Evolutionary conservation across 2,329 filamentous ascomycete genomes (phyloP).

Genomic region (Paracoccidioides brasiliensis): DNA sequence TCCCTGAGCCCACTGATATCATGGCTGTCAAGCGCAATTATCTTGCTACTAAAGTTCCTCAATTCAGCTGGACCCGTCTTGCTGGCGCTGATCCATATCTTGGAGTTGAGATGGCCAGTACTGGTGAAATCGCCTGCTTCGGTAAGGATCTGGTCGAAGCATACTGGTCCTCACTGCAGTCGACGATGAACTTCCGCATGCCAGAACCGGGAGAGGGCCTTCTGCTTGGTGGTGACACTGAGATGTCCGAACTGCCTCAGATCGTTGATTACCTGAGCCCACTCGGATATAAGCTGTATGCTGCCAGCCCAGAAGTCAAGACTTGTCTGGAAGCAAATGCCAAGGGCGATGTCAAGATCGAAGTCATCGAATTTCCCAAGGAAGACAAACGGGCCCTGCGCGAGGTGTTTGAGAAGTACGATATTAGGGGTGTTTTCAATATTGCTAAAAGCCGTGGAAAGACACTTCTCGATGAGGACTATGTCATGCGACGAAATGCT

Average conservation of each 20-base stretch:
- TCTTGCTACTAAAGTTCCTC: conserved; percentile 91
- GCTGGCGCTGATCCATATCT: conserved; percentile 95
- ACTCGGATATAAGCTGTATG: conserved; percentile 88
- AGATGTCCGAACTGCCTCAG: conserved; percentile 55
- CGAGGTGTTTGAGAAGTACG: conserved; percentile 92
- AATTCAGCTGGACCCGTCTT: conserved; percentile 97
- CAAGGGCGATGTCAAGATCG: conserved; percentile 57
- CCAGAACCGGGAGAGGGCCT: conserved; percentile 91
- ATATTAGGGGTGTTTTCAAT: conserved; percentile 94
- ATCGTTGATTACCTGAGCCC: conserved; percentile 80
- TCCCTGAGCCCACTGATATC: conserved; percentile 73
- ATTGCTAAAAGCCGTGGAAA: conserved; percentile 71
- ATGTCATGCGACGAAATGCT: conserved; percentile 95
- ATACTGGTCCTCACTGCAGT: conserved; percentile 94
- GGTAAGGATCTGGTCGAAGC: conserved; percentile 91
- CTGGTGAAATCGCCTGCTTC: conserved; percentile 97
- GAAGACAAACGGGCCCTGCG: conserved; percentile 89
- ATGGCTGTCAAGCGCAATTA: conserved; percentile 87
- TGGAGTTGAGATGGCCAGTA: conserved; percentile 93
- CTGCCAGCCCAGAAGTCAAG: conserved; percentile 72
- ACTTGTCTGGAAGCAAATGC: conserved; percentile 59
- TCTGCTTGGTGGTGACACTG: conserved; percentile 69
- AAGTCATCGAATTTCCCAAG: conserved; percentile 94
- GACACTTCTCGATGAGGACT: conserved; percentile 81
- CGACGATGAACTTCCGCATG: conserved; percentile 98